These are phyloP conservation scores for Dendrobium catenatum DNA, from an alignment of 106 monocot species.

Conservation along the genomic window DNA sequence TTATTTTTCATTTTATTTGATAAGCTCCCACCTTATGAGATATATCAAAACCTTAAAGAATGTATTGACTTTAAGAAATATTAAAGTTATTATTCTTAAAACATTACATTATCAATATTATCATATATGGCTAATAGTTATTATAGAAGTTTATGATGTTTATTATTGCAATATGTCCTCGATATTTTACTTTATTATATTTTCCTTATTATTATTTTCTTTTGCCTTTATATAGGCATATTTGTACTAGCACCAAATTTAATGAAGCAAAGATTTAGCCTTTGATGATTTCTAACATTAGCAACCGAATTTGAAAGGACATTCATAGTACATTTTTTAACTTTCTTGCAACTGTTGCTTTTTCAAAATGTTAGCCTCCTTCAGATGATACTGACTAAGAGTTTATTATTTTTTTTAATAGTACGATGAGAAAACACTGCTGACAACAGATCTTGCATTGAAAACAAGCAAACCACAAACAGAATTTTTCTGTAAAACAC, in stretches of 20 bases:
- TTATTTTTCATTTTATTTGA: not conserved
- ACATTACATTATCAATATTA: too few species aligned
- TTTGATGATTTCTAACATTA: too few species aligned
- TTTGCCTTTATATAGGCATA: too few species aligned
- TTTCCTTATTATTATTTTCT: too few species aligned
- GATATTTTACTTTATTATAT: too few species aligned
- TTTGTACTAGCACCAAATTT: too few species aligned
- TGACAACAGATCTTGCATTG: slow-evolving; percentile 58
- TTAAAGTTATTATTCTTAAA: too few species aligned
- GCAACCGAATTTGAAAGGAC: not conserved
- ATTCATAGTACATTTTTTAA: not conserved
- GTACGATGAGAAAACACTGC: slow-evolving; percentile 64
- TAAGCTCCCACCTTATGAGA: not conserved
- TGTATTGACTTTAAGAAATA: not conserved
- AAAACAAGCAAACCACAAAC: slow-evolving; percentile 52
- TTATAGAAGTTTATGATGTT: too few species aligned
- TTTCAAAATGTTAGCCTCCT: not conserved
- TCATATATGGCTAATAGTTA: too few species aligned
- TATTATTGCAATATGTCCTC: too few species aligned
- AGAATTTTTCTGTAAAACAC: slow-evolving; percentile 91
- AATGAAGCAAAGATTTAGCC: too few species aligned
- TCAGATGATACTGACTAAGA: not conserved
- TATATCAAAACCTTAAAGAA: not conserved
- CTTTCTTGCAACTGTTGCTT: not conserved
- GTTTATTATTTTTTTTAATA: slow-evolving; percentile 17